These are phyloP conservation scores for Amphibolis antarctica DNA, from an alignment of 106 monocot species.

Conservation along the genomic window DNA sequence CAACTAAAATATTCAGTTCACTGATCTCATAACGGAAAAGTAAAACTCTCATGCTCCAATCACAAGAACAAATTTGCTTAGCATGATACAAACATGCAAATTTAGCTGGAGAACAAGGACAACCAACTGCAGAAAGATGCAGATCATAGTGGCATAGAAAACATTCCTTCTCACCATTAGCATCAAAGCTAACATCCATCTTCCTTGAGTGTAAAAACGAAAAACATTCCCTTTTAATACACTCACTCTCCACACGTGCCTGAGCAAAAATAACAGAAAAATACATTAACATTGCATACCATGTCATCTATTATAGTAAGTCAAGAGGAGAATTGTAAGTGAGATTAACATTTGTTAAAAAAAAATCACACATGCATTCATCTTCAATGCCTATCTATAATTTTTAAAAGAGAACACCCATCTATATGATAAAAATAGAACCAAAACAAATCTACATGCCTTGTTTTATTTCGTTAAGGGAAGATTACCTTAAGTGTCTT, in stretches of 20 bases:
- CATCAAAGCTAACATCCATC: conserved; percentile 65
- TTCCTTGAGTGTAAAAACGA: conserved; percentile 45
- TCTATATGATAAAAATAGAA: too few species aligned
- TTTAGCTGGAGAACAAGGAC: conserved; percentile 51
- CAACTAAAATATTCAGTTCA: conserved; percentile 55
- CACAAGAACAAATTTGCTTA: conserved; percentile 62
- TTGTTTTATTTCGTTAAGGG: too few species aligned
- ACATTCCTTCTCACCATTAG: conserved; percentile 66
- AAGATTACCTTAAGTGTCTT: conserved; percentile 1
- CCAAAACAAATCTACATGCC: too few species aligned
- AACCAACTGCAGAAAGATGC: conserved; percentile 71
- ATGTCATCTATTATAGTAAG: background rate
- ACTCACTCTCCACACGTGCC: conserved; percentile 53
- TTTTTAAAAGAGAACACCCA: too few species aligned
- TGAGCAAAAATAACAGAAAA: conserved; percentile 10
- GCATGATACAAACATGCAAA: conserved; percentile 79
- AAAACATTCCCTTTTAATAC: conserved; percentile 37
- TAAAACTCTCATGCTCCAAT: conserved; percentile 38
- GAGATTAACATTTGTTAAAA: too few species aligned
- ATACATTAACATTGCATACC: background rate
- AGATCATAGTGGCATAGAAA: conserved; percentile 75
- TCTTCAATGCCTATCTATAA: too few species aligned
- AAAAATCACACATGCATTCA: too few species aligned
- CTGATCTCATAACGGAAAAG: conserved; percentile 70
- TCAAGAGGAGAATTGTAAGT: too few species aligned